Percentiles rank a stretch among this genome's conserved stretches.
Conservation (phyloP, 1,139 yeast genomes). For the Kluyveromyces sp. region DNA sequence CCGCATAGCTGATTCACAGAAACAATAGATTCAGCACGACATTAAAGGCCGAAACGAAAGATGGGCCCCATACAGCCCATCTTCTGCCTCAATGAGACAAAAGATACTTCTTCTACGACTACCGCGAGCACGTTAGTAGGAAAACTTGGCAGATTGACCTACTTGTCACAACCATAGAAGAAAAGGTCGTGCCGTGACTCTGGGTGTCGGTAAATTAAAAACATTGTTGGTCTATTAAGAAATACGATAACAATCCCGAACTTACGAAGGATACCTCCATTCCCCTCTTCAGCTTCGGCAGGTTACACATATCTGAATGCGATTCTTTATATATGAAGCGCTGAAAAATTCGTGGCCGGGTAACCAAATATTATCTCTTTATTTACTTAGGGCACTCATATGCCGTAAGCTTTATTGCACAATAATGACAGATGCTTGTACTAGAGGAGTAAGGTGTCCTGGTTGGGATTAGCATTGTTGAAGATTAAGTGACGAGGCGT, state of each 20-base stretch:
- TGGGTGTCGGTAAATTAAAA: conserved; percentile 74
- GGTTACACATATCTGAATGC: too few relatives aligned
- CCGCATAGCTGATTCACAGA: conserved; percentile 53
- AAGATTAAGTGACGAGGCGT: too few relatives aligned
- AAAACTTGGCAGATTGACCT: conserved; percentile 18
- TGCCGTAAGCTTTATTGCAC: too few relatives aligned
- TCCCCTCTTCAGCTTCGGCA: too few relatives aligned
- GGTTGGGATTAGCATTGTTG: too few relatives aligned
- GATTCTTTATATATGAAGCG: too few relatives aligned
- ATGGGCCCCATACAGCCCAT: conserved; percentile 24
- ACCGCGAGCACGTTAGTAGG: conserved; percentile 80
- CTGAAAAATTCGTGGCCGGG: not conserved
- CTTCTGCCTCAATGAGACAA: conserved; percentile 5
- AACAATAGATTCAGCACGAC: conserved; percentile 43
- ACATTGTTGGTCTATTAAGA: conserved; percentile 47
- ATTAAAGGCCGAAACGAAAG: conserved; percentile 42
- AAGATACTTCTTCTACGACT: conserved; percentile 56
- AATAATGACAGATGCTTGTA: not conserved
- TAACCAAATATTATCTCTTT: not conserved
- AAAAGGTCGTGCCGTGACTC: conserved; percentile 62
- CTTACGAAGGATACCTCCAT: too few relatives aligned
- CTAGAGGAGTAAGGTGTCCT: not conserved
- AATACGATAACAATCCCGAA: too few relatives aligned
- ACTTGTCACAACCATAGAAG: conserved; percentile 25
- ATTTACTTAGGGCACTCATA: not conserved